Evolutionary conservation across 169 alveolate species (phyloP).

Genomic region (Eimeria praecox): DNA sequence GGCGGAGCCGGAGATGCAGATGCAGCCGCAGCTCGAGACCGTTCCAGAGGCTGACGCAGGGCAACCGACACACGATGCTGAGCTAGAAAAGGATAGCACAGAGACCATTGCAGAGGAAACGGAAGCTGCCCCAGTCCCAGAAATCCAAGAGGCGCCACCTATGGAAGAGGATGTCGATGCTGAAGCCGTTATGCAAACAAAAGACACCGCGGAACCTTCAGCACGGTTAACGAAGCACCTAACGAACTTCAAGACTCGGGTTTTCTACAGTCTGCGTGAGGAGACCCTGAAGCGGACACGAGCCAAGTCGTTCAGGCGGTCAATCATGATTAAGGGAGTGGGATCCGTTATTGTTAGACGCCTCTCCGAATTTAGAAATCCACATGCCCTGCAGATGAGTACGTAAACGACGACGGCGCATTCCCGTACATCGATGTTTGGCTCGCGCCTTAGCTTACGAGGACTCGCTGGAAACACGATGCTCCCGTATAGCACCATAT

Average conservation of each 20-base stretch:
- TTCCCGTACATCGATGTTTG: background rate
- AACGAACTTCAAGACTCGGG: constrained; percentile 19
- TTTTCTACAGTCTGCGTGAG: constrained; percentile 56
- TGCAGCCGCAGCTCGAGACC: background rate
- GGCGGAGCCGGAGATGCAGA: background rate
- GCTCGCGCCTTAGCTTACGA: background rate
- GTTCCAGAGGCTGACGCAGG: background rate
- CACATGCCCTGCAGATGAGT: background rate
- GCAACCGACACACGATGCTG: background rate
- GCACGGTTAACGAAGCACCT: background rate
- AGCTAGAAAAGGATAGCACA: background rate
- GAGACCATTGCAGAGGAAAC: background rate
- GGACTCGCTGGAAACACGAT: background rate
- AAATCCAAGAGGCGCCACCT: background rate
- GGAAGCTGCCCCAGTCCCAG: constrained; percentile 9
- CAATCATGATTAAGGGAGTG: constrained; percentile 56
- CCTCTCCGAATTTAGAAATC: background rate
- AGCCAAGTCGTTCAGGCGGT: constrained; percentile 9
- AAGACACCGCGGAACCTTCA: background rate
- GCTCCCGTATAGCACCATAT: background rate
- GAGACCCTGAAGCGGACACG: background rate
- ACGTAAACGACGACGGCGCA: background rate
- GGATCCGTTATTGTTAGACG: constrained; percentile 43
- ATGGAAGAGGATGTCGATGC: background rate
- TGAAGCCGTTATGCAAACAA: background rate